phyloP scores from a whole-genome alignment of 2,329 filamentous ascomycete species.

The Colletotrichum chlorophyti region DNA sequence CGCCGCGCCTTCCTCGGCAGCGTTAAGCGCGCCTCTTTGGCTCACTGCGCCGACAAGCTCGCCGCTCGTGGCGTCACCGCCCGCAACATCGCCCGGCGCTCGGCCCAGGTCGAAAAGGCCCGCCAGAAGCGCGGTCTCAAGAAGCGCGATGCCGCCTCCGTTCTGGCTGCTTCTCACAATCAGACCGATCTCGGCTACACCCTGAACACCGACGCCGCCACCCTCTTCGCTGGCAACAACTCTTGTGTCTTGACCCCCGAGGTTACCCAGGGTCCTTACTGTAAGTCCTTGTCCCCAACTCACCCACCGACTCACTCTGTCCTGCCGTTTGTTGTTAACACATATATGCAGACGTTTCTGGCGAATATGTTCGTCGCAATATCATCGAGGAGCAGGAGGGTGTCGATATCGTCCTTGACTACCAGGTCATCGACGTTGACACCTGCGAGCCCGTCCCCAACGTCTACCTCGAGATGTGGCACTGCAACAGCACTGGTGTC shows the following conservation, averaged over 20 bases:
- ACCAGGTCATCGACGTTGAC: conserved; percentile 50
- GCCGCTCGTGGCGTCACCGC: conserved; percentile 52
- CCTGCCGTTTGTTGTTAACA: neutral
- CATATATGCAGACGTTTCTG: conserved; percentile 37
- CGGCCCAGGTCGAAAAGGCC: conserved; percentile 46
- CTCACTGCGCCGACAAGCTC: conserved; percentile 54
- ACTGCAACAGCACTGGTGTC: conserved; percentile 52
- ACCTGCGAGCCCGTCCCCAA: conserved; percentile 47
- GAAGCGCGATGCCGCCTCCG: conserved; percentile 39
- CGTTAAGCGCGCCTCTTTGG: conserved; percentile 48
- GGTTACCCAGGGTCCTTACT: conserved; percentile 57
- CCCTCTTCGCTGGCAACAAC: conserved; percentile 43
- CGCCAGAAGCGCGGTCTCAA: conserved; percentile 43
- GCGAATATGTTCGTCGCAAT: conserved; percentile 46
- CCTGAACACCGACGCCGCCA: conserved; percentile 34
- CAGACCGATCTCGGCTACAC: conserved; percentile 40
- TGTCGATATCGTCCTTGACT: conserved; percentile 47
- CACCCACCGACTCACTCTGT: no score
- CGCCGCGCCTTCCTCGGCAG: conserved; percentile 52
- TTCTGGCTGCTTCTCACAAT: conserved; percentile 43
- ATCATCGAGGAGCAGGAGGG: conserved; percentile 48
- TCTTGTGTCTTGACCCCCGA: conserved; percentile 55
- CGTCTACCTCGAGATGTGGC: conserved; percentile 52
- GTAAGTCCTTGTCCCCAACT: no score
- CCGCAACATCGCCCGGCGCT: conserved; percentile 52